Conservation (phyloP, 345 rosid species). For the Kandelia obovata region DNA sequence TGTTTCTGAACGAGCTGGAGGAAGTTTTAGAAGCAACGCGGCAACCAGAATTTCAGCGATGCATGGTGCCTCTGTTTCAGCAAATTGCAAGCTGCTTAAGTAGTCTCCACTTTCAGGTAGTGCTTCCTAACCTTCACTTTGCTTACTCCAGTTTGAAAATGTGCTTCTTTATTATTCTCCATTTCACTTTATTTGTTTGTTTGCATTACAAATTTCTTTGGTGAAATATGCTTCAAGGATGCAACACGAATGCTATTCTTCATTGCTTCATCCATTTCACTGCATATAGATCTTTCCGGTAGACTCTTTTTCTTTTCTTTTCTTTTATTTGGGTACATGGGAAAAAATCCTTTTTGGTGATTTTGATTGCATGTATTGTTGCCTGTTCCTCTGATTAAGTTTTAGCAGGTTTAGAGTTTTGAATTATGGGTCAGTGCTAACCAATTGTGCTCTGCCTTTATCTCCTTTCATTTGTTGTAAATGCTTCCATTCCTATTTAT, state of each 20-base stretch:
- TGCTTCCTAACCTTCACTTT: too few relatives aligned
- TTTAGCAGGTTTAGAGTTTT: background rate
- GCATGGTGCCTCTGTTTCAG: constrained; percentile 77
- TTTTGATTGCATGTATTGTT: background rate
- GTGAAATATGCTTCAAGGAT: background rate
- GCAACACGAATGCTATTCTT: background rate
- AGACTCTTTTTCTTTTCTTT: background rate
- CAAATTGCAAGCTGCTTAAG: constrained; percentile 69
- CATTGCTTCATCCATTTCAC: background rate
- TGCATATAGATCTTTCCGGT: background rate
- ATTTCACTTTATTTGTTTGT: background rate
- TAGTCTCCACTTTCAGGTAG: constrained; percentile 90
- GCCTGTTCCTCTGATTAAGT: background rate
- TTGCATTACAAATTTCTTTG: background rate
- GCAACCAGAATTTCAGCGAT: constrained; percentile 69
- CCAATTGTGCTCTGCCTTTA: background rate
- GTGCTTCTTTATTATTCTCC: constrained; percentile 1
- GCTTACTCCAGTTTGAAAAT: background rate
- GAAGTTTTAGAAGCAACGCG: constrained; percentile 85
- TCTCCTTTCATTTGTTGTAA: too few relatives aligned
- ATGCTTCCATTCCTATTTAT: too few relatives aligned
- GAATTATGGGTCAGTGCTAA: background rate
- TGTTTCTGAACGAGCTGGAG: constrained; percentile 86
- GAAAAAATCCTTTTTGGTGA: background rate
- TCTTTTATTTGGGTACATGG: background rate